These are phyloP conservation scores for Spathaspora sp. DNA, from an alignment of 805 yeast genomes.

Conservation along the genomic window DNA sequence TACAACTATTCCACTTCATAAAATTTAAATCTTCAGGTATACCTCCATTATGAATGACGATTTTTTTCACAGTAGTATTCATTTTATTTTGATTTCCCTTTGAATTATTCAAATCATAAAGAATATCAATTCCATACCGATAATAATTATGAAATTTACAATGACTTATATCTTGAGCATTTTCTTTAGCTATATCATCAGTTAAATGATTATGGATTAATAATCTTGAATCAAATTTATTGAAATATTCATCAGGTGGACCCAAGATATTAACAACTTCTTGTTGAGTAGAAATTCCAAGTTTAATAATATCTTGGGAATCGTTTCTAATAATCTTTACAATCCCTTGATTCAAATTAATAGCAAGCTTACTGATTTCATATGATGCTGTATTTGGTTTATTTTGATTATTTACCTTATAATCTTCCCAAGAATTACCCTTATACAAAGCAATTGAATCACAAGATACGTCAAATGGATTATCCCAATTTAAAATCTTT, in stretches of 20 bases:
- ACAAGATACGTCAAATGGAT: slow-evolving; percentile 31
- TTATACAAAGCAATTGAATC: slow-evolving; percentile 36
- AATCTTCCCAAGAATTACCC: slow-evolving; percentile 33
- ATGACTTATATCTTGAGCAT: slow-evolving; percentile 8
- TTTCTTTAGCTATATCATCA: not conserved
- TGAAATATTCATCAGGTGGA: slow-evolving; percentile 53
- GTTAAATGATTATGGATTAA: slow-evolving; percentile 34
- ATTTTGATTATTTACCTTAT: slow-evolving; percentile 5
- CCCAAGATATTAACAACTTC: slow-evolving; percentile 46
- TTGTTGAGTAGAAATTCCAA: slow-evolving; percentile 49
- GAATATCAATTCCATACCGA: slow-evolving; percentile 49
- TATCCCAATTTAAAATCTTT: slow-evolving; percentile 28
- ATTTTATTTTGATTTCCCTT: slow-evolving; percentile 9
- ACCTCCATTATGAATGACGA: slow-evolving; percentile 50
- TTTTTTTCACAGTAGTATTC: slow-evolving; percentile 38
- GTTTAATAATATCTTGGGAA: slow-evolving; percentile 13
- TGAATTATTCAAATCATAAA: slow-evolving; percentile 37
- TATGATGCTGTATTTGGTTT: not conserved
- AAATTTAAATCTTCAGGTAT: slow-evolving; percentile 49
- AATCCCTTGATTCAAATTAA: slow-evolving; percentile 18
- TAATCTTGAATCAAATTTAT: slow-evolving; percentile 42
- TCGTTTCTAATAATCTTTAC: slow-evolving; percentile 17
- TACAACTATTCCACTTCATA: slow-evolving; percentile 50
- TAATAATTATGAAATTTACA: slow-evolving; percentile 55
- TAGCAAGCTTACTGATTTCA: slow-evolving; percentile 11